Conservation (phyloP, 2,329 filamentous ascomycete genomes). For the Aspergillus pseudotamarii region DNA sequence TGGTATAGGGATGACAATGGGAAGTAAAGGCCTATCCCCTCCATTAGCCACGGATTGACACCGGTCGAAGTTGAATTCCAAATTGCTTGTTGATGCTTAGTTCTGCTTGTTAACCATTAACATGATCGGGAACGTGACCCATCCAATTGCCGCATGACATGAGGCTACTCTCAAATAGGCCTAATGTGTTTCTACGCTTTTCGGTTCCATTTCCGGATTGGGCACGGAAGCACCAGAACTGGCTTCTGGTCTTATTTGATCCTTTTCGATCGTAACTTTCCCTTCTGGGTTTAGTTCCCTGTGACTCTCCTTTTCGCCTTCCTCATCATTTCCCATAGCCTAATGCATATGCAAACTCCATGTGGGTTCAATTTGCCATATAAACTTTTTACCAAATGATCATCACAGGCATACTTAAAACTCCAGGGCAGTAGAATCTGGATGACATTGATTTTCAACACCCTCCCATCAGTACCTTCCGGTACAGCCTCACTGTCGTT, state of each 20-base stretch:
- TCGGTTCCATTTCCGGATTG: not conserved
- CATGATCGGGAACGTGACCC: not conserved
- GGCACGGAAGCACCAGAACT: not conserved
- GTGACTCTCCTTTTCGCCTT: not conserved
- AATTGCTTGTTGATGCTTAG: conserved; percentile 1
- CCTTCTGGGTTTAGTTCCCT: not conserved
- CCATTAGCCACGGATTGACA: not conserved
- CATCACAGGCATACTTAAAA: not conserved
- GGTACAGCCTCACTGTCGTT: not conserved
- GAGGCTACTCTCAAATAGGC: not conserved
- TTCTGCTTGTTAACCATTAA: not conserved
- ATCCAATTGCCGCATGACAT: not conserved
- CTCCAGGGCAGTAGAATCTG: not conserved
- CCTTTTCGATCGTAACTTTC: not conserved
- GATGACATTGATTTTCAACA: not conserved
- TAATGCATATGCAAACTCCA: not conserved
- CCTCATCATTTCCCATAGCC: not conserved
- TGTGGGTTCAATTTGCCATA: not conserved
- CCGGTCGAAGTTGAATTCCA: no score
- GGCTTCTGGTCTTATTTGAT: not conserved
- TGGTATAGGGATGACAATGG: no score
- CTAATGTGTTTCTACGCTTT: not conserved
- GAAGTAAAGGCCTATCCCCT: no score
- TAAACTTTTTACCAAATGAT: not conserved
- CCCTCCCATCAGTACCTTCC: not conserved